Conservation (phyloP, 176 grass and related monocot genomes). For the Triticum timopheevii region DNA sequence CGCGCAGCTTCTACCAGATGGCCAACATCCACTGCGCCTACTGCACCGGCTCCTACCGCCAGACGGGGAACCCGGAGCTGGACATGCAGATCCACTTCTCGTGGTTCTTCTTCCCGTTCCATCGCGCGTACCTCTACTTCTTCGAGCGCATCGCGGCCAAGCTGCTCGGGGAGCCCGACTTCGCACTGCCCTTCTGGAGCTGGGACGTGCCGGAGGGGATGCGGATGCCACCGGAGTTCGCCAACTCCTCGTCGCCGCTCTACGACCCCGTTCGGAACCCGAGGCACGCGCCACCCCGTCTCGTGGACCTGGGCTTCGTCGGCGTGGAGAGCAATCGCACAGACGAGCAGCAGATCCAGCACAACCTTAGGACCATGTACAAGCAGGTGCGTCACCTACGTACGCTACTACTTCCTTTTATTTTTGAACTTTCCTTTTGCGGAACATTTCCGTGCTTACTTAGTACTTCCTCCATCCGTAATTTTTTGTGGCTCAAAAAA, state of each 20-base stretch:
- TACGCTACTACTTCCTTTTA: too few species aligned
- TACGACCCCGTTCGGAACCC: constrained; percentile 32
- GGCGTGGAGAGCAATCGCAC: background rate
- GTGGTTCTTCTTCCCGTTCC: constrained; percentile 63
- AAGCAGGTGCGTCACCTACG: constrained; percentile 18
- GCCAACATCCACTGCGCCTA: constrained; percentile 69
- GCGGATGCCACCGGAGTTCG: constrained; percentile 37
- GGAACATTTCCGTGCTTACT: too few species aligned
- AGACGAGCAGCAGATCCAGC: constrained; percentile 13
- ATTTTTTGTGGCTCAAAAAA: too few species aligned
- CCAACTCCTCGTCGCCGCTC: constrained; percentile 35
- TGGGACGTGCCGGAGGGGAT: constrained; percentile 60
- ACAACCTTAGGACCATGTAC: constrained; percentile 49
- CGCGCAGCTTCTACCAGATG: constrained; percentile 61
- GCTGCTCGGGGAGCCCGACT: constrained; percentile 47
- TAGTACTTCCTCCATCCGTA: too few species aligned
- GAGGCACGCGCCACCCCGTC: constrained; percentile 25
- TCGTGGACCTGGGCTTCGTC: background rate
- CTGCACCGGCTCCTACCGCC: constrained; percentile 54
- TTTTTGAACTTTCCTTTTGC: too few species aligned
- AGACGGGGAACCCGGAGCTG: constrained; percentile 7
- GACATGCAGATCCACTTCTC: constrained; percentile 47
- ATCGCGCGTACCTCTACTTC: constrained; percentile 62
- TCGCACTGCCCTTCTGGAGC: constrained; percentile 50
- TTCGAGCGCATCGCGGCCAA: constrained; percentile 57